Conservation (phyloP, 2,329 filamentous ascomycete species). For the Diaporthe batatas region DNA sequence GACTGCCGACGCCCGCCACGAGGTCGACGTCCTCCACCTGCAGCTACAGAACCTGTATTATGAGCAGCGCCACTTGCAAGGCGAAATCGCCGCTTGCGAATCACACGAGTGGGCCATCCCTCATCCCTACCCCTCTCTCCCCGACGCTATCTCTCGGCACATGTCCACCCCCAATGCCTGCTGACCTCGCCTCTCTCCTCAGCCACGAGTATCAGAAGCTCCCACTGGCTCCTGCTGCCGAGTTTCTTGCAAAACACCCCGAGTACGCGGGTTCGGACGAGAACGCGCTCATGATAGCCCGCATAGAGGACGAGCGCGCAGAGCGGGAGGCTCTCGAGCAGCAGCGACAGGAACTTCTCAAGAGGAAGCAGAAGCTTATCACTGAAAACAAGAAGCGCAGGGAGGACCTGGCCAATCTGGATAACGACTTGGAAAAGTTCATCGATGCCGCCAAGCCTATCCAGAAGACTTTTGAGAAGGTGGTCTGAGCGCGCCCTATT, state of each 20-base stretch:
- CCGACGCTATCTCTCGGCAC: background rate
- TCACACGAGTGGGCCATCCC: constrained; percentile 81
- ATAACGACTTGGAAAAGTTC: constrained; percentile 93
- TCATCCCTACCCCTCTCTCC: background rate
- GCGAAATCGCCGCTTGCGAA: constrained; percentile 91
- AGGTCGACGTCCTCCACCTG: constrained; percentile 91
- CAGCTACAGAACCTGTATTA: constrained; percentile 97
- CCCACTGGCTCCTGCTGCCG: constrained; percentile 84
- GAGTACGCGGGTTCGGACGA: constrained; percentile 80
- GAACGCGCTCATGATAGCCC: constrained; percentile 86
- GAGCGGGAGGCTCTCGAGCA: constrained; percentile 89
- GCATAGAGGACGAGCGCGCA: constrained; percentile 90
- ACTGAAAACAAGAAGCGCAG: constrained; percentile 90
- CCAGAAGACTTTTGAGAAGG: constrained; percentile 86
- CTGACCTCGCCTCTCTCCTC: constrained; percentile 18
- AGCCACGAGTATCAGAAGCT: constrained; percentile 91
- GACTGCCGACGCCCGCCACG: constrained; percentile 88
- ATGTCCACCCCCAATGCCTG: background rate
- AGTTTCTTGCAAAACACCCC: constrained; percentile 83
- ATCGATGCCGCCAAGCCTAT: constrained; percentile 93
- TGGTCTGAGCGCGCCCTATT: constrained; percentile 55
- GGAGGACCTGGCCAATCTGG: constrained; percentile 90
- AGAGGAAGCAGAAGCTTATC: constrained; percentile 72
- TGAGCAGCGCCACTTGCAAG: constrained; percentile 89
- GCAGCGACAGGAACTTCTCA: constrained; percentile 81